Evolutionary conservation across 148 eudicot species (phyloP), one percentile per base, ranked within the genome.

Genomic region (Vaccinium macrocarpon): DNA sequence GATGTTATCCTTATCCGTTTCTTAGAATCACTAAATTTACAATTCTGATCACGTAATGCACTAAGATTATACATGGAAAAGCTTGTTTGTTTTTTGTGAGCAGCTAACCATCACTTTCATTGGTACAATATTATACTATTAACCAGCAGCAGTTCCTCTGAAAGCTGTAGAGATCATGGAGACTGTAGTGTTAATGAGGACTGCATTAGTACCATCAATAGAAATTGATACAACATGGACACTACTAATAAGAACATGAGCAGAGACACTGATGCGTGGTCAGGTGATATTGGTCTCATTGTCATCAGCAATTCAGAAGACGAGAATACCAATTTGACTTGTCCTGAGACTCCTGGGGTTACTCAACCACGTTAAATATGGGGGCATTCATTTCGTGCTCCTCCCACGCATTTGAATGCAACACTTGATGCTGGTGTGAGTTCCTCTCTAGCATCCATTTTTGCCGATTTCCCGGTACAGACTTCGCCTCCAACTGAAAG

Each of bases 231-330:
- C n/a, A 79, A 81, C 52, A 62, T 78, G 32, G 90, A 84, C 23
- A 82, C 86, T 25, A 57, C 84, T 8, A 78, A 81, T 82, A 87
- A 75, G 62, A 80, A 57, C 55, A 72, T 78, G 35, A 32, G 35
- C 76, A 86, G 21, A 48, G 84, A 83, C 56, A 81, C 87, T 16
- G 77, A 86, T 77, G 90, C 83, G 11, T 87, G 90, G 81, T 70
- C 79, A 78, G 85, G 82, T 56, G 81, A 84, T 85, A 89, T 91
- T 23, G 95, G 92, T 79, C 80, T 96, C 53, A 95, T 96, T 66
- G 85, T 94, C 88, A 92, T 96, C 51, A 95, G 97, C 81, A 98
- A 96, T 87, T 96, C 99, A 9, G 99, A 96, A 12, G 98, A 93
- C 71, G 99, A 96, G 84, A 91, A 86, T 86, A 90, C 91, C 29